Evolutionary conservation across 1,139 yeast species (phyloP).

Genomic region (Yamadazyma aaseri): DNA sequence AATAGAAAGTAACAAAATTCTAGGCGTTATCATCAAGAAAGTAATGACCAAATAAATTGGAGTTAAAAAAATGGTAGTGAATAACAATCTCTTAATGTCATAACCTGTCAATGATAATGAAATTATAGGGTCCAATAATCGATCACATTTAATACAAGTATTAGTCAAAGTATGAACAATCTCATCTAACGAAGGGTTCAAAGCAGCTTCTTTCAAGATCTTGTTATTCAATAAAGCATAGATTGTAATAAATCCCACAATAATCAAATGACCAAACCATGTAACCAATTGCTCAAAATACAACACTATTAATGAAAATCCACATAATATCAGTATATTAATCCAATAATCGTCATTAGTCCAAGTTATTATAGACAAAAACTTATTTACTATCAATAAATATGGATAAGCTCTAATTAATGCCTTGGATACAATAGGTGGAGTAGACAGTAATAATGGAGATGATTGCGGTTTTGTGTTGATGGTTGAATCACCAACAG

Average conservation of each 20-base stretch:
- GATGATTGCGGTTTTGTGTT: slow-evolving; percentile 47
- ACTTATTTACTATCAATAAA: slow-evolving; percentile 65
- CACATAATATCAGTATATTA: slow-evolving; percentile 59
- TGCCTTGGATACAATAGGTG: slow-evolving; percentile 86
- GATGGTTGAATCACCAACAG: slow-evolving; percentile 6
- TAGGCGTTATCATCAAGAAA: slow-evolving; percentile 66
- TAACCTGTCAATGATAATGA: slow-evolving; percentile 67
- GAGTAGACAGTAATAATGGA: slow-evolving; percentile 76
- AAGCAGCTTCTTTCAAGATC: slow-evolving; percentile 51
- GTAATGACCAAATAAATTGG: slow-evolving; percentile 77
- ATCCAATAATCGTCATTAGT: slow-evolving; percentile 83
- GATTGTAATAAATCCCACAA: slow-evolving; percentile 64
- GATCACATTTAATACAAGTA: slow-evolving; percentile 72
- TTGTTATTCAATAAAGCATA: slow-evolving; percentile 61
- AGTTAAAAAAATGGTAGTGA: slow-evolving; percentile 81
- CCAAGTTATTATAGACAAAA: slow-evolving; percentile 82
- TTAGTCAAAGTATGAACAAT: slow-evolving; percentile 79
- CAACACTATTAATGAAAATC: slow-evolving; percentile 58
- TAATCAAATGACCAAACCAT: slow-evolving; percentile 77
- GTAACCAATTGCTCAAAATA: slow-evolving; percentile 72
- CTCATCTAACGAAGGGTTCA: slow-evolving; percentile 83
- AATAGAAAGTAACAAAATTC: slow-evolving; percentile 56
- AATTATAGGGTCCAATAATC: slow-evolving; percentile 75
- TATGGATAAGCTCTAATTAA: slow-evolving; percentile 82
- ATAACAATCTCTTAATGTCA: slow-evolving; percentile 75